Evolutionary conservation across 192 early-diverging fungal genomes (phyloP), one percentile per base, ranked within the genome.

Genomic region (Coemansia erecta): DNA sequence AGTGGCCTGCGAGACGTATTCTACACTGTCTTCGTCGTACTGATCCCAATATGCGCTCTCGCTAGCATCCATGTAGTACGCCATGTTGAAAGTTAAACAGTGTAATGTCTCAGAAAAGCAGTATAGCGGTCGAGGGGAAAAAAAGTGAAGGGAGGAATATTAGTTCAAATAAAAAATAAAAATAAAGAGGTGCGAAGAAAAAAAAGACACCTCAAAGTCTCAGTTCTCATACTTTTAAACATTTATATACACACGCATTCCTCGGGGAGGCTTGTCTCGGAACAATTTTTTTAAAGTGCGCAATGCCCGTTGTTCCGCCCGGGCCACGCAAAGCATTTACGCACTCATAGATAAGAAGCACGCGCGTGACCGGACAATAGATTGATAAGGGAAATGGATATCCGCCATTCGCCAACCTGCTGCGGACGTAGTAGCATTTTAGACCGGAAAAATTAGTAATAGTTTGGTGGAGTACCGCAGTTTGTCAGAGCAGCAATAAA

Each of bases 1-100:
- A 33, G 59, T 35, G 3, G 52, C 56, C 23, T 60, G 58, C n/a
- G 41, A 14, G n/a, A 24, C 57, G 33, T 61, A 23, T 14, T 60
- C 59, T 7, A 31, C 48, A 15, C 35, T 11, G 10, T 68, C 59
- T 15, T 15, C 46, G 58, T 64, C 65, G 51, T 79, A 79, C 35
- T 57, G 70, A 37, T 72, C 76, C 76, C 76, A 79, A 21, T 79
- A 79, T 8, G 56, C 61, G 53, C 63, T 54, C 23, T 79, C 76
- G 45, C 44, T 55, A 28, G 62, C 67, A 60, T 63, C 61, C 15
- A 24, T 61, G 19, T 22, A 22, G 4, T 33, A 37, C 11, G 10
- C 24, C 24, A 46, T 57, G 43, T 43, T 3, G 10, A 43, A 50
- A 56, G 13, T 56, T 7, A 18, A 6, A 35, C 1, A 24, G 17